Percentiles rank a stretch among this genome's conserved stretches.
phyloP scores from a whole-genome alignment of 1,284 basidiomycete species.

The Boletus smithii region DNA sequence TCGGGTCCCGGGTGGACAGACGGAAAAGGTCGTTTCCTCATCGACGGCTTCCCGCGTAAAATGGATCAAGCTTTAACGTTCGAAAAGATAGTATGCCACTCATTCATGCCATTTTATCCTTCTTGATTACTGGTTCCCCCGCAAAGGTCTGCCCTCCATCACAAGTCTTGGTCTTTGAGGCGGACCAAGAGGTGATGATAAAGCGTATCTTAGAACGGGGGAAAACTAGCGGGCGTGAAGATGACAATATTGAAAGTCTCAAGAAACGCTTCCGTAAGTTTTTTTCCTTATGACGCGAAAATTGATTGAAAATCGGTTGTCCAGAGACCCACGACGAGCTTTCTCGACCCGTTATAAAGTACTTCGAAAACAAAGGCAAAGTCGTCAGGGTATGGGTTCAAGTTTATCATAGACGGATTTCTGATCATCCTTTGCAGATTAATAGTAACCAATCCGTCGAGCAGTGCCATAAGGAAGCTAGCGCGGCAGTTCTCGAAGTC shows the following conservation, averaged over 20 bases:
- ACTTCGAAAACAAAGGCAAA: constrained; percentile 71
- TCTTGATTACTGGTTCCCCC: constrained; percentile 2
- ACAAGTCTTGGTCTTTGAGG: constrained; percentile 86
- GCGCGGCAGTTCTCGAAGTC: constrained; percentile 50
- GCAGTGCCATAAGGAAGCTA: constrained; percentile 66
- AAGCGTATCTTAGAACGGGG: constrained; percentile 83
- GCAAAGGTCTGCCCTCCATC: constrained; percentile 71
- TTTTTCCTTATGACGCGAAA: not conserved
- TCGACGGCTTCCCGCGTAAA: constrained; percentile 92
- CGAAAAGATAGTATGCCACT: constrained; percentile 71
- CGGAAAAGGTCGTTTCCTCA: constrained; percentile 84
- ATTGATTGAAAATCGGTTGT: constrained; percentile 6
- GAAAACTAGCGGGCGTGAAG: constrained; percentile 93
- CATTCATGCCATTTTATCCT: not conserved
- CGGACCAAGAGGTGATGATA: constrained; percentile 82
- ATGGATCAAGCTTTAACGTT: constrained; percentile 98
- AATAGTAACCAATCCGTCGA: constrained; percentile 75
- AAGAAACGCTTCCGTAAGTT: constrained; percentile 90
- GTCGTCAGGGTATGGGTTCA: constrained; percentile 54
- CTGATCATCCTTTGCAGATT: constrained; percentile 48
- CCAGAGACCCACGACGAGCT: constrained; percentile 86
- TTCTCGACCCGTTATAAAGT: constrained; percentile 94
- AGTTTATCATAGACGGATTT: not conserved
- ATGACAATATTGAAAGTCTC: constrained; percentile 94
- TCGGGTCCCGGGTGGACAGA: constrained; percentile 62